Evolutionary conservation across 768 basidiomycete species (phyloP), one percentile per base, ranked within the genome.

Genomic region (Sutorius australiensis): DNA sequence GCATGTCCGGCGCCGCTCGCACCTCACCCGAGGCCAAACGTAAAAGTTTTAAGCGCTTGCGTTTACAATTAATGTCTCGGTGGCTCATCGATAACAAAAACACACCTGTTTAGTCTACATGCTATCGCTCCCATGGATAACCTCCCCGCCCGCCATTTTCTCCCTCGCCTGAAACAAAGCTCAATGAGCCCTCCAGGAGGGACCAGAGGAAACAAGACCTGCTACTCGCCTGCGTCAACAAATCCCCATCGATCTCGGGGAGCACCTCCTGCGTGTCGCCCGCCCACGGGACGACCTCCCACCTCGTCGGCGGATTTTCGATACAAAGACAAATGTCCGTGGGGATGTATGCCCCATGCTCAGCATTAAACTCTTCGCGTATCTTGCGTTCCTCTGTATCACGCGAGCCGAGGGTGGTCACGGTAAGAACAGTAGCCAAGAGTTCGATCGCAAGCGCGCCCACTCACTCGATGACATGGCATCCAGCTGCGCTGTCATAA

Each of bases 241-340:
- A 61, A 65, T 88, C 87, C 13, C 67, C 65, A 27, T 81, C 80
- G 21, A 89, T 79, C 13, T 77, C 75, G 1, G 89, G 89, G 30
- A 90, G 69, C 9, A 71, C 71, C 66, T 91, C 89, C 16, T 71
- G 63, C 6, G 64, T 55, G 36, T 85, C 82, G 6, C 80, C 81
- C 24, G 77, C 71, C 66, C 72, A 75, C 0, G 89, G 83, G 1
- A 79, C 64, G 12, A 90, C 76, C 54, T 86, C 80, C 84, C 86
- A 90, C 48, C 75, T 77, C 34, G 87, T 89, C 10, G 90, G 90
- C 10, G 79, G 68, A 64, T 91, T 87, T 57, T 80, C 81, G 48
- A 92, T 82, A 54, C 80, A 88, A 14, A 91, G 71, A 64, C 91
- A 92, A 36, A 93, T 77, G 58, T 93, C 91, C 57, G 84, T 79